These are phyloP conservation scores for Nitzschia putrida DNA, from an alignment of 108 stramenopile species.

Conservation along the genomic window DNA sequence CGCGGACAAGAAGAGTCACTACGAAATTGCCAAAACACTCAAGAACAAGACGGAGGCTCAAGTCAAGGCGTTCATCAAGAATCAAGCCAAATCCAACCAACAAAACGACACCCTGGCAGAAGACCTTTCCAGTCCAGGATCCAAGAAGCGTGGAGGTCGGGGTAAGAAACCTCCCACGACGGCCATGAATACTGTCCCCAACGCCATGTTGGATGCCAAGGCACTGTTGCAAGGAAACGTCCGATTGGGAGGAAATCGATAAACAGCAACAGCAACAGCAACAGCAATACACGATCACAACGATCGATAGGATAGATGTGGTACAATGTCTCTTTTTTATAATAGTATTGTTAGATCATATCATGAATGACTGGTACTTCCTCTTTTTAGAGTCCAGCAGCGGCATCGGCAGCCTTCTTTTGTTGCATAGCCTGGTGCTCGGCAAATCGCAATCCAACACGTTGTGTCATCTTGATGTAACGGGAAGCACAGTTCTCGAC, in stretches of 20 bases:
- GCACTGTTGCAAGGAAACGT: conserved; percentile 39
- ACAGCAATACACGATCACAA: not conserved
- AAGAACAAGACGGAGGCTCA: conserved; percentile 41
- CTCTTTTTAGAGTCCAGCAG: conserved; percentile 26
- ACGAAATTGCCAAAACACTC: conserved; percentile 25
- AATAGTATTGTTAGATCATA: not conserved
- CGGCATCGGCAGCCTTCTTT: conserved; percentile 72
- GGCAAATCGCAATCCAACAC: conserved; percentile 85
- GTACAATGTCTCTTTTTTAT: not conserved
- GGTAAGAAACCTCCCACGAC: conserved; percentile 78
- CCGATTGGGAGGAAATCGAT: not conserved
- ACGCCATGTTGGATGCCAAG: conserved; percentile 65
- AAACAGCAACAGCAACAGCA: not conserved
- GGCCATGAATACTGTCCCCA: conserved; percentile 83
- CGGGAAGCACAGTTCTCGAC: conserved; percentile 63
- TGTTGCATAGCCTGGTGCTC: conserved; percentile 91
- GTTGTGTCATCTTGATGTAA: conserved; percentile 88
- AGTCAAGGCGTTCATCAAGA: conserved; percentile 50
- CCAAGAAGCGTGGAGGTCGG: conserved; percentile 54
- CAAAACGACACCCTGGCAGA: conserved; percentile 15
- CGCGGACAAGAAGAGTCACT: conserved; percentile 19
- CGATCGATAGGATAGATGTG: not conserved
- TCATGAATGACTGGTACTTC: not conserved
- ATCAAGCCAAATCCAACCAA: conserved; percentile 18
- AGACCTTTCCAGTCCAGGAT: conserved; percentile 29